Conservation (phyloP, 2,329 filamentous ascomycete species). For the Paramyrothecium roridum region DNA sequence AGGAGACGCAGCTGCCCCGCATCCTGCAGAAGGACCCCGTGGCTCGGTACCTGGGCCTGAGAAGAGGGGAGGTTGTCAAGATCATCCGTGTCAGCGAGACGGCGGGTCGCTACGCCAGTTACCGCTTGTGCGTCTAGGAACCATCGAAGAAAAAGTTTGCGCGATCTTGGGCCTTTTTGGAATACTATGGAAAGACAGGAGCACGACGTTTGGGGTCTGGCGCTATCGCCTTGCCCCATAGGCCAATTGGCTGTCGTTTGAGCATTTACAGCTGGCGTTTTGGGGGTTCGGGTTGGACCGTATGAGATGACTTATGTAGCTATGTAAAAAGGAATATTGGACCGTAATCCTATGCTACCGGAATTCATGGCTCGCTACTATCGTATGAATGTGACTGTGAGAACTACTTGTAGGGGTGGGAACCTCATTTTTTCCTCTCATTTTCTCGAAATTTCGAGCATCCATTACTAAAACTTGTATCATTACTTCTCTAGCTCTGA, state of each 20-base stretch:
- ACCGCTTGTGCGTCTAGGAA: conserved; percentile 64
- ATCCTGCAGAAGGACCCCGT: conserved; percentile 92
- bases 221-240: background rate
- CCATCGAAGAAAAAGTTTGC: conserved; percentile 7
- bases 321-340: background rate
- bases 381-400: no score
- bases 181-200: background rate
- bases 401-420: no score
- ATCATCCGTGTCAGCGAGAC: conserved; percentile 96
- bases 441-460: no score
- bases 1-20: conserved; percentile 93
- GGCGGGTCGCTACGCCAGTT: conserved; percentile 93
- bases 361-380: background rate
- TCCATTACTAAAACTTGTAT: no score
- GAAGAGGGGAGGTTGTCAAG: conserved; percentile 93
- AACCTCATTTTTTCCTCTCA: no score
- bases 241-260: background rate
- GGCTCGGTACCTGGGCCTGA: conserved; percentile 84
- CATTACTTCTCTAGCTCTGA: no score
- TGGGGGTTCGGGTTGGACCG: background rate
- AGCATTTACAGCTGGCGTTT: background rate
- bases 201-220: background rate
- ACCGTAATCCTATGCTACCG: background rate
- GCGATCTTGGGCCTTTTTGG: no score
- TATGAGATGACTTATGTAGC: background rate